phyloP scores from a whole-genome alignment of 2,329 filamentous ascomycete genomes.

The Penicillium sp. region DNA sequence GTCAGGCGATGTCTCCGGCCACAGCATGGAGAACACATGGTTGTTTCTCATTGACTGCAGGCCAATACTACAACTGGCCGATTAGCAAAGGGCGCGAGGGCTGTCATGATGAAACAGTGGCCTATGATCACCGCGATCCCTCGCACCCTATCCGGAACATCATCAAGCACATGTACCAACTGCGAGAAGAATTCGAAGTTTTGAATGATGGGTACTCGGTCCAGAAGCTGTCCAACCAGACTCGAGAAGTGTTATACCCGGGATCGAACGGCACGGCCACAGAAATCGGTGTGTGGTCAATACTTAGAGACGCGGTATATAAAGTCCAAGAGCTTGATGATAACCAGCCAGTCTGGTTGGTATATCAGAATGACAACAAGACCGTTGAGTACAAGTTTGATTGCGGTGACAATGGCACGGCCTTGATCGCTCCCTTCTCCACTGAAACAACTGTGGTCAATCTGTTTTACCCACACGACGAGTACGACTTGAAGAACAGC shows the following conservation, averaged over 20 bases:
- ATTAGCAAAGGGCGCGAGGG: slow-evolving; percentile 58
- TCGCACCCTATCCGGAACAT: slow-evolving; percentile 65
- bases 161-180: slow-evolving; percentile 65
- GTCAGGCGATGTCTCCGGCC: slow-evolving; percentile 65
- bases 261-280: slow-evolving; percentile 59
- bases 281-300: slow-evolving; percentile 66
- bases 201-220: slow-evolving; percentile 65
- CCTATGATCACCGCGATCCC: slow-evolving; percentile 67
- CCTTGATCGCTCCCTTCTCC: slow-evolving; percentile 62
- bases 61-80: slow-evolving; percentile 64
- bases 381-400: slow-evolving; percentile 62
- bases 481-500: slow-evolving; percentile 56
- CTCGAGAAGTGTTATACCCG: slow-evolving; percentile 55
- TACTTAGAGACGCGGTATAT: slow-evolving; percentile 57
- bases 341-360: slow-evolving; percentile 53
- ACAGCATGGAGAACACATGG: slow-evolving; percentile 69
- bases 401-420: slow-evolving; percentile 55
- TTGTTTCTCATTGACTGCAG: slow-evolving; percentile 62
- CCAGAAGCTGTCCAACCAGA: slow-evolving; percentile 62
- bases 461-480: slow-evolving; percentile 66
- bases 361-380: slow-evolving; percentile 53
- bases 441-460: slow-evolving; percentile 63
- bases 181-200: slow-evolving; percentile 61
- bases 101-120: slow-evolving; percentile 62
- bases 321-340: slow-evolving; percentile 59